These are phyloP conservation scores for Danielia reshetovae DNA, from an alignment of 805 yeast species.

Conservation along the genomic window DNA sequence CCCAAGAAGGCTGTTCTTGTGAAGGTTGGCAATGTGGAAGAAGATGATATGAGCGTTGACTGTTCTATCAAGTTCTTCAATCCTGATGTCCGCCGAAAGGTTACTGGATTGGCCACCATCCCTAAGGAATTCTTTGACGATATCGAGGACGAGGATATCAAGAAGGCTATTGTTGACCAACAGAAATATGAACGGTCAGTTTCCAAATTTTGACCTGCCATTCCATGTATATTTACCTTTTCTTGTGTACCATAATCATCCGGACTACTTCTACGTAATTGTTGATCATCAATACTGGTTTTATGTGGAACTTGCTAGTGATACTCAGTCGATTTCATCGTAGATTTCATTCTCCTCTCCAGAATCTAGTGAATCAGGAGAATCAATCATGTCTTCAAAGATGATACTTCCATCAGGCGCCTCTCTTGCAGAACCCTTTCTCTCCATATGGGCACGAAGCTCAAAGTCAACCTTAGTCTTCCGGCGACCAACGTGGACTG, in stretches of 20 bases:
- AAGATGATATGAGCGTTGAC: conserved; percentile 29
- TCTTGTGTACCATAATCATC: too few species aligned
- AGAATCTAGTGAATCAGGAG: conserved; percentile 12
- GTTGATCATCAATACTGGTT: too few species aligned
- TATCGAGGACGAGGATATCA: conserved; percentile 49
- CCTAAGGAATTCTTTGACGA: conserved; percentile 57
- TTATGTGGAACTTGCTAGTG: too few species aligned
- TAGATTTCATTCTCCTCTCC: conserved; percentile 4
- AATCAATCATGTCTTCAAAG: conserved; percentile 13
- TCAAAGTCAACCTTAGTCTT: conserved; percentile 45
- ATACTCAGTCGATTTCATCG: not conserved
- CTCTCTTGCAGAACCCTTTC: conserved; percentile 17
- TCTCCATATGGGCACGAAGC: conserved; percentile 43
- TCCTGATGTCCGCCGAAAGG: conserved; percentile 44
- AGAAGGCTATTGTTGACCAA: conserved; percentile 59
- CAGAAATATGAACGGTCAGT: conserved; percentile 42
- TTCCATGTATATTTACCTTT: not conserved
- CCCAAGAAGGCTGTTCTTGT: conserved; percentile 44
- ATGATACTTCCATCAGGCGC: conserved; percentile 14
- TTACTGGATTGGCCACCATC: conserved; percentile 66
- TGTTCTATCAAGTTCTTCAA: conserved; percentile 39
- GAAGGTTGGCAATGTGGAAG: conserved; percentile 21
- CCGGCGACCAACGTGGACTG: conserved; percentile 43
- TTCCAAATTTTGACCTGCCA: too few species aligned
- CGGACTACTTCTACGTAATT: too few species aligned